Evolutionary conservation across 2,329 filamentous ascomycete genomes (phyloP), one percentile per base, ranked within the genome.

Genomic region (Clonostachys rhizophaga): DNA sequence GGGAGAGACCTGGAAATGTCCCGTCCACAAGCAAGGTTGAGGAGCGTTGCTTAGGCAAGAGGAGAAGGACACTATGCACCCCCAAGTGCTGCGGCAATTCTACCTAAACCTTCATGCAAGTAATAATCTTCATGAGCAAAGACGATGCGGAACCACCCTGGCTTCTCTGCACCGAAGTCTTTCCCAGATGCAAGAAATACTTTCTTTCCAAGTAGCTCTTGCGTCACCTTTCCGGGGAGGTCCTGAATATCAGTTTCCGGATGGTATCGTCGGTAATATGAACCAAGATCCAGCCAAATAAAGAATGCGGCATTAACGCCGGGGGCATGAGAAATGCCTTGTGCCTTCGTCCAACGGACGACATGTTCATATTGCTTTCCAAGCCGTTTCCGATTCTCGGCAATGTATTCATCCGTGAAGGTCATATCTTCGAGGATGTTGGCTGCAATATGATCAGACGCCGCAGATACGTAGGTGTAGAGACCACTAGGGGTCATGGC

Each of bases 231-330:
- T 16, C 55, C 43, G 7, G 58, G 58, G 7, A 66, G 34, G 37
- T 62, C 54, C 10, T 14, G 14, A 18, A 16, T 16, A 16, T 16
- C 41, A 3, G 53, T 52, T 12, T 45, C 10, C 6, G 44, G 49
- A 36, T 58, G 54, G 2, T 50, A 50, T 39, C 46, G 45, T n/a
- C 42, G 47, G 33, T 62, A 68, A 12, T 51, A 56, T 16, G 55
- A 53, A 3, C 66, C 63, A 2, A 82, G 60, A 52, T 80, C 63
- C 3, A 75, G 61, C 75, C 76, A 81, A 1, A 81, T 54, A 53
- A 80, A 81, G 54, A 81, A 79, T 0, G 69, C 76, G 0, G 77
- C 77, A 49, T 79, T 79, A 5, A 62, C 66, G 0, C 74, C 74
- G 0, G 65, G 58, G 0, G 70, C 64, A 51, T 77, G 77, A 12